phyloP scores from a whole-genome alignment of 495 filamentous ascomycete species.

The Delitschia confertaspora region DNA sequence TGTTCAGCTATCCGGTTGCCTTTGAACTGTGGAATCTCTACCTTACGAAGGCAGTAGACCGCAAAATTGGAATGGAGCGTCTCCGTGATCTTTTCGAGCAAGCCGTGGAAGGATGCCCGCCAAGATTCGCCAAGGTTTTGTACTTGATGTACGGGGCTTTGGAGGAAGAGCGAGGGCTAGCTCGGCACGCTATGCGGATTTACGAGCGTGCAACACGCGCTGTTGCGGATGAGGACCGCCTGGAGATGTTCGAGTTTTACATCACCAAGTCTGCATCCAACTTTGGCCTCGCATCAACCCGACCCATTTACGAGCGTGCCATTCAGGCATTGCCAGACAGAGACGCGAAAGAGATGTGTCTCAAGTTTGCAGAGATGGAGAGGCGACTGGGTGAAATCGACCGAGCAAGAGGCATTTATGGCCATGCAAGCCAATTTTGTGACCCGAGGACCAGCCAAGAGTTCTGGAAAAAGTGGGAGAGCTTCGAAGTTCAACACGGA shows the following conservation, averaged over 20 bases:
- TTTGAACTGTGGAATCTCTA: constrained; percentile 99
- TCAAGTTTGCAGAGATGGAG: constrained; percentile 99
- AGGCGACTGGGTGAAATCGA: constrained; percentile 93
- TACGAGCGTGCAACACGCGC: constrained; percentile 96
- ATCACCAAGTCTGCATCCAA: constrained; percentile 98
- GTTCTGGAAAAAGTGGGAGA: constrained; percentile 97
- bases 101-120: constrained; percentile 86
- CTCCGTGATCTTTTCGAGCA: constrained; percentile 96
- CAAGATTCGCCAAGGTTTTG: constrained; percentile 89
- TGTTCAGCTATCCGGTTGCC: constrained; percentile 95
- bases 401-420: constrained; percentile 87
- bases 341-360: constrained; percentile 94
- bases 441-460: constrained; percentile 80
- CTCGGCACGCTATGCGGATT: constrained; percentile 97
- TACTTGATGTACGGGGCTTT: constrained; percentile 98
- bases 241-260: constrained; percentile 99
- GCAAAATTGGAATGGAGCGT: constrained; percentile 89
- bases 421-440: constrained; percentile 93
- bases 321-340: constrained; percentile 85
- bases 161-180: constrained; percentile 91
- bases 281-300: constrained; percentile 91
- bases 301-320: constrained; percentile 92
- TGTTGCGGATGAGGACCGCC: constrained; percentile 87
- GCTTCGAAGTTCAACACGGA: constrained; percentile 92
- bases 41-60: constrained; percentile 91